Percentiles rank a stretch among this genome's conserved stretches.
Conservation (phyloP, 2,329 filamentous ascomycete species). For the Corniculantispora saksenae region DNA sequence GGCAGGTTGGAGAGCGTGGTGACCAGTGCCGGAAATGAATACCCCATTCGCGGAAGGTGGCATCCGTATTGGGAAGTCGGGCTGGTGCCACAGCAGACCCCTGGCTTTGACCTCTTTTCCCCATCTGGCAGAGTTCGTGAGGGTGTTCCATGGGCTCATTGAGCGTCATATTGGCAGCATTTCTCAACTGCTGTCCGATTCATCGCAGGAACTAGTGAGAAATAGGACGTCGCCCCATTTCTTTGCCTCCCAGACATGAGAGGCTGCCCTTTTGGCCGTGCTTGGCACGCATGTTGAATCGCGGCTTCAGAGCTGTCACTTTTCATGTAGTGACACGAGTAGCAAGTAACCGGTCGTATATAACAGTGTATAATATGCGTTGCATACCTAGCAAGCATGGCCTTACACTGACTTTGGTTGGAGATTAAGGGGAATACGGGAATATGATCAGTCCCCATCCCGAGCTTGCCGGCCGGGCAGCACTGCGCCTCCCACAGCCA, state of each 20-base stretch:
- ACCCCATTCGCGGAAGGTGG: not conserved
- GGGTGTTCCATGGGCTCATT: not conserved
- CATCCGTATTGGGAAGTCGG: not conserved
- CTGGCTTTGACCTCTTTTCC: not conserved
- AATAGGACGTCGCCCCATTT: not conserved
- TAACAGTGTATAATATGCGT: too few relatives aligned
- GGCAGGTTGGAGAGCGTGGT: not conserved
- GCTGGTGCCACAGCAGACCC: not conserved
- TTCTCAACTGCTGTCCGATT: not conserved
- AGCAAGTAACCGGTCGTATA: not conserved
- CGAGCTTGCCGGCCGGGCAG: not conserved
- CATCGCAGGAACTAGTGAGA: not conserved
- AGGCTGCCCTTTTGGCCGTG: not conserved
- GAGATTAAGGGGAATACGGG: not conserved
- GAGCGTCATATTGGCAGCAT: not conserved
- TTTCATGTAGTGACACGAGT: not conserved
- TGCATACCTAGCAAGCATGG: not conserved
- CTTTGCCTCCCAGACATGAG: not conserved
- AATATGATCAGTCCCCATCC: not conserved
- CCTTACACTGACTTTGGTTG: not conserved
- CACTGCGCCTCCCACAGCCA: not conserved
- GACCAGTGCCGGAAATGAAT: not conserved
- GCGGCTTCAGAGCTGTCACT: not conserved
- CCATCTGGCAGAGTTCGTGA: not conserved
- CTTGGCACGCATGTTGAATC: not conserved